phyloP scores from a whole-genome alignment of 2,329 filamentous ascomycete genomes.

The Trichoderma afroharzianum region DNA sequence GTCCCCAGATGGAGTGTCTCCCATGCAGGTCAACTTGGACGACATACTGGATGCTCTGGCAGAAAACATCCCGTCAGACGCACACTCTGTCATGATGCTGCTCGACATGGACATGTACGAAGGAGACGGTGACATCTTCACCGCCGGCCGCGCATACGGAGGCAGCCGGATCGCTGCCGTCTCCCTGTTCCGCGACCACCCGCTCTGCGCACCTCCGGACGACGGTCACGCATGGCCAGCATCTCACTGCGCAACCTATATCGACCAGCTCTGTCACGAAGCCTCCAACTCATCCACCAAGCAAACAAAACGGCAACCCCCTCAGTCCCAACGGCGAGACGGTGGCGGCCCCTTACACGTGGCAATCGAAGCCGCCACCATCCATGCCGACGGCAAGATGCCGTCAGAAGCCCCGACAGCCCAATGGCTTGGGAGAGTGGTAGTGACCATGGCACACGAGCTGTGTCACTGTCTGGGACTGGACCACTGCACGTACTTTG shows the following conservation, averaged over 20 bases:
- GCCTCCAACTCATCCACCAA: background rate
- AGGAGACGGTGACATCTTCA: constrained; percentile 62
- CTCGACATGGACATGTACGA: constrained; percentile 63
- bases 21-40: constrained; percentile 54
- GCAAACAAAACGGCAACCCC: background rate
- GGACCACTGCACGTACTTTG: constrained; percentile 62
- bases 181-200: constrained; percentile 59
- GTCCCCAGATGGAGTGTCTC: constrained; percentile 45
- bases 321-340: background rate
- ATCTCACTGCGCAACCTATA: constrained; percentile 55
- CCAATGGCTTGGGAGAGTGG: constrained; percentile 57
- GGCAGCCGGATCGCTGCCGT: constrained; percentile 60
- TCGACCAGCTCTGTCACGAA: constrained; percentile 37
- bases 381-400: constrained; percentile 20
- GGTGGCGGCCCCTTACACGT: constrained; percentile 7
- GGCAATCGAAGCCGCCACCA: constrained; percentile 35
- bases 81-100: constrained; percentile 56
- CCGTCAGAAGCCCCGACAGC: constrained; percentile 30
- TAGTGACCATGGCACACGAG: constrained; percentile 60
- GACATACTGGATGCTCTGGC: constrained; percentile 59
- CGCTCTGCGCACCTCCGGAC: constrained; percentile 38
- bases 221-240: constrained; percentile 59
- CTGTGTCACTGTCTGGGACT: constrained; percentile 65
- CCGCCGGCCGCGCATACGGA: constrained; percentile 64
- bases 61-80: constrained; percentile 51